Evolutionary conservation across 2,329 filamentous ascomycete genomes (phyloP).

Genomic region (Lachnellula occidentalis): DNA sequence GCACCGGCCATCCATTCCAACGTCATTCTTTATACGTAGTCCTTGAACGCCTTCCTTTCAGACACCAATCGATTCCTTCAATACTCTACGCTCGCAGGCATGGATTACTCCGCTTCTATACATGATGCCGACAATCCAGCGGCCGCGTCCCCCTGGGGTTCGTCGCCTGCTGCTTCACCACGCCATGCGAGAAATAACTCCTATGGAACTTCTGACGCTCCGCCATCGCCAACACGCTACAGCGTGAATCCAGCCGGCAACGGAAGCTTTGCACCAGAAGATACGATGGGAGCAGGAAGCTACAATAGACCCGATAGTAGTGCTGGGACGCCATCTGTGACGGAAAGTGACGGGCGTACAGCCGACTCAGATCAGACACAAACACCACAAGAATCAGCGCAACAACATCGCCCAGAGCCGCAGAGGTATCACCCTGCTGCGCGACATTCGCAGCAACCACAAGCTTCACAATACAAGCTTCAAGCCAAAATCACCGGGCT

Average conservation of each 20-base stretch:
- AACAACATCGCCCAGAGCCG: conserved; percentile 30
- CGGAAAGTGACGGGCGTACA: conserved; percentile 24
- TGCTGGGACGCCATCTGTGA: conserved; percentile 20
- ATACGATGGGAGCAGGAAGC: conserved; percentile 19
- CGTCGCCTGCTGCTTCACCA: conserved; percentile 29
- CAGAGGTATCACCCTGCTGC: conserved; percentile 28
- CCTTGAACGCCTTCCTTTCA: not conserved
- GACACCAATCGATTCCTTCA: not conserved
- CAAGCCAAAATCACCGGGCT: conserved; percentile 93
- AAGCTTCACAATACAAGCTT: conserved; percentile 71
- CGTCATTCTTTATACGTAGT: not conserved
- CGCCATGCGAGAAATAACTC: conserved; percentile 25
- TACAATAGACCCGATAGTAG: conserved; percentile 26
- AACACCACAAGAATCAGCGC: conserved; percentile 21
- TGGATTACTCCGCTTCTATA: conserved; percentile 61
- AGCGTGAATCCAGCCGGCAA: conserved; percentile 14
- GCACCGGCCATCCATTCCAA: not conserved
- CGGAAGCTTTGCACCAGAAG: conserved; percentile 25
- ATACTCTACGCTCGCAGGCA: conserved; percentile 29
- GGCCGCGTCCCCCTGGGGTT: conserved; percentile 57
- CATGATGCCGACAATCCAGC: conserved; percentile 53
- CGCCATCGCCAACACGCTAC: conserved; percentile 27
- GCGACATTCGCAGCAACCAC: conserved; percentile 36
- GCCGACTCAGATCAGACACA: conserved; percentile 24
- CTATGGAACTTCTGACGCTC: conserved; percentile 22